Evolutionary conservation across 2,329 filamentous ascomycete species (phyloP).

Genomic region (Xylaria polymorpha): DNA sequence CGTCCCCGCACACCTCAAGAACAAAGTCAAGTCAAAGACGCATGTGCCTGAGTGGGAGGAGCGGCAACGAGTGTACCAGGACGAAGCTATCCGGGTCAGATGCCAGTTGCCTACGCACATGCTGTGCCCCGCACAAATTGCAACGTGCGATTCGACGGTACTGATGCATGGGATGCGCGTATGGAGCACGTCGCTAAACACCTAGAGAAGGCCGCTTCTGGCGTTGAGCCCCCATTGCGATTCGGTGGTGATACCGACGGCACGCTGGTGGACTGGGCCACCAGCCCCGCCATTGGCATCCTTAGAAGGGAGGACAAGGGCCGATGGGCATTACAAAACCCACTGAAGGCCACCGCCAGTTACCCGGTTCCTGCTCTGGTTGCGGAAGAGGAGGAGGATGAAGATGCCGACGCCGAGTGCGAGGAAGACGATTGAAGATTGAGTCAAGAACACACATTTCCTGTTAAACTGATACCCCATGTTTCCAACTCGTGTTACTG

Average conservation of each 20-base stretch:
- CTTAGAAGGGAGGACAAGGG: constrained; percentile 45
- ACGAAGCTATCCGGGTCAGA: constrained; percentile 68
- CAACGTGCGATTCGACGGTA: constrained; percentile 66
- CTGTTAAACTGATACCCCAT: constrained; percentile 20
- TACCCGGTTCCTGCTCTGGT: constrained; percentile 12
- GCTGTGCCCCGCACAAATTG: constrained; percentile 73
- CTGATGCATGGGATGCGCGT: constrained; percentile 78
- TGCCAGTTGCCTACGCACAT: constrained; percentile 71
- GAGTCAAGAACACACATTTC: neutral
- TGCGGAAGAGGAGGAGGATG: constrained; percentile 35
- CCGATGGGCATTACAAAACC: constrained; percentile 47
- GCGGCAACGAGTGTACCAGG: constrained; percentile 66
- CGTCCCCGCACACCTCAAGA: constrained; percentile 60
- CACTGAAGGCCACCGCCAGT: constrained; percentile 42
- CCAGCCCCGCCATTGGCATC: constrained; percentile 47
- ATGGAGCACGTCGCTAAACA: constrained; percentile 92
- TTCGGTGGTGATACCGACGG: constrained; percentile 47
- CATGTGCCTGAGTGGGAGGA: constrained; percentile 59
- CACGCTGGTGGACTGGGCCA: constrained; percentile 49
- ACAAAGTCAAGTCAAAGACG: constrained; percentile 54
- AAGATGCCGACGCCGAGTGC: constrained; percentile 49
- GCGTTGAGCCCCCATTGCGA: constrained; percentile 45
- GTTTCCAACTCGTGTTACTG: constrained; percentile 12
- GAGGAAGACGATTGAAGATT: constrained; percentile 47
- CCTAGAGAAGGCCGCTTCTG: constrained; percentile 67